Conservation (phyloP, 139 green algal species). For the Edaphochlamys debaryana region DNA sequence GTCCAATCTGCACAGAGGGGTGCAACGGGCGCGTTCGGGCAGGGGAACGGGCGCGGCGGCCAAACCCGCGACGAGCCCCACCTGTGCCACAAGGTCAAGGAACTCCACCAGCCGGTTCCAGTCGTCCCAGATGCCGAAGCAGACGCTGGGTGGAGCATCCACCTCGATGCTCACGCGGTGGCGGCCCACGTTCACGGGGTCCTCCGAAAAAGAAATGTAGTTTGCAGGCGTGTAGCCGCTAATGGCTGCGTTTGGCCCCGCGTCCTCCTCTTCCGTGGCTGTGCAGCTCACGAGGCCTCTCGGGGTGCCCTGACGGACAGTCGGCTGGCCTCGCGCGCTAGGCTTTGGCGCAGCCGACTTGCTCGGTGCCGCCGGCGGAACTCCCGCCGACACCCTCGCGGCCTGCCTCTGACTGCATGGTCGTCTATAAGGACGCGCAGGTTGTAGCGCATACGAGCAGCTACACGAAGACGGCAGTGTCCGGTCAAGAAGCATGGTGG, state of each 20-base stretch:
- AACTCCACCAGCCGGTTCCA: slow-evolving; percentile 71
- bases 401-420: background rate
- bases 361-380: background rate
- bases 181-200: slow-evolving; percentile 39
- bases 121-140: slow-evolving; percentile 69
- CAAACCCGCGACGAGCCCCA: slow-evolving; percentile 14
- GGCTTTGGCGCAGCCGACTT: no score
- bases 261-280: background rate
- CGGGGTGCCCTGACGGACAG: background rate
- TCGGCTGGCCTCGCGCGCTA: no score
- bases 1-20: slow-evolving; percentile 71
- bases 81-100: slow-evolving; percentile 71
- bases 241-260: slow-evolving; percentile 9
- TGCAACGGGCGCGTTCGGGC: no score
- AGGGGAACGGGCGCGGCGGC: background rate
- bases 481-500: no score
- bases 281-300: background rate
- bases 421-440: no score
- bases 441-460: slow-evolving; percentile 16
- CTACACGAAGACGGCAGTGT: no score
- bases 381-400: background rate
- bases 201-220: slow-evolving; percentile 64
- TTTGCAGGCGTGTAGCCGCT: slow-evolving; percentile 69
- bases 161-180: slow-evolving; percentile 49
- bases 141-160: slow-evolving; percentile 53